Evolutionary conservation across 169 alveolate species (phyloP), one percentile per base, ranked within the genome.

Genomic region (Babesia ovis): DNA sequence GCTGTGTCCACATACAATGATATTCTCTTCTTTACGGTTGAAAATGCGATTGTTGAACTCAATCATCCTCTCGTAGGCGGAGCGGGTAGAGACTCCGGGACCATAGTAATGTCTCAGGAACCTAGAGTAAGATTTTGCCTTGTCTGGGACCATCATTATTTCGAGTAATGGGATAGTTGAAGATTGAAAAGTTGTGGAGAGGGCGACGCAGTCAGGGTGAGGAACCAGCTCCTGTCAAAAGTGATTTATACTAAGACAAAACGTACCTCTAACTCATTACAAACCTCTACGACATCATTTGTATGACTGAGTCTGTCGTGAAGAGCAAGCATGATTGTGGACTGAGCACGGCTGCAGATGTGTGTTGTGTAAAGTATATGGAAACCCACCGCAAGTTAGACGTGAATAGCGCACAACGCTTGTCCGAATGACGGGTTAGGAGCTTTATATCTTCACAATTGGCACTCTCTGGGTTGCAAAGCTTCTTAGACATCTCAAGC

Each of bases 181-280:
- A 22, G 45, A 56, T 37, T 57, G 22, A 22, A 79, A 43, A 2
- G 39, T 50, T 20, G 71, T 43, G 54, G 64, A 68, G 54, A 81
- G 61, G 27, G 89, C 25, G 35, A 81, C 79, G 31, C 85, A 72
- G 35, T 81, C 89, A 16, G 89, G 85, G 32, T 81, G 71, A 42
- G 62, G 48, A 25, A 66, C 74, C 35, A 54, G 29, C 31, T 81
- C 89, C 89, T 79, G 39, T 50, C 41, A 31, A 22, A 61, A 27
- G 0, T 23, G 54, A 45, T 12, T 16, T 18, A 14, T 11, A 5
- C 22, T 22, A 9, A 14, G 12, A 1, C 3, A 20, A 4, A 18
- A 35, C 86, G 16, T 14, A 79, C 87, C 66, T 70, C 84, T 0
- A 81, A 58, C 45, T 81, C 85, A 27, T 72, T 68, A 27, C 60